Conservation (phyloP, 495 filamentous ascomycete species). For the Penicillium samsonianum region DNA sequence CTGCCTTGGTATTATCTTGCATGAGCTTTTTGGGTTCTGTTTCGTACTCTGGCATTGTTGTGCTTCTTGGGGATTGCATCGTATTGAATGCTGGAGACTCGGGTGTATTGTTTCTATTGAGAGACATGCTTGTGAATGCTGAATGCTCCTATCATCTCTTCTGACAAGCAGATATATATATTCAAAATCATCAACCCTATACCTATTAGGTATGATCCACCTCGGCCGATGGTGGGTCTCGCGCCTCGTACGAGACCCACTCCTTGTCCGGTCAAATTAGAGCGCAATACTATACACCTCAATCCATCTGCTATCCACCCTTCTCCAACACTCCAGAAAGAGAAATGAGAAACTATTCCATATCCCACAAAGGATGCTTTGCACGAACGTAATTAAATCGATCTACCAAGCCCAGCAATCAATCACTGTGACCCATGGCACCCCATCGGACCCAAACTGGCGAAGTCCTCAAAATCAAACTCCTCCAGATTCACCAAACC, state of each 20-base stretch:
- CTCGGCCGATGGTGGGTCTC: neutral
- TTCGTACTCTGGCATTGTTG: neutral
- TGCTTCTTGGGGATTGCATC: neutral
- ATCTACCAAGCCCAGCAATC: neutral
- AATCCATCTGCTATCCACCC: no score
- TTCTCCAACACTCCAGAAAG: no score
- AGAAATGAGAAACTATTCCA: no score
- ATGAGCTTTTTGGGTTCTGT: neutral
- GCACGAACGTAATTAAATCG: no score
- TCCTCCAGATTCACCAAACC: neutral
- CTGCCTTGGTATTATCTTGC: neutral
- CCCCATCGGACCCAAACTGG: neutral
- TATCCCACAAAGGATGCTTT: no score
- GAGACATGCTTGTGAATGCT: neutral
- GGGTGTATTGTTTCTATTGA: neutral
- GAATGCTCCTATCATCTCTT: neutral
- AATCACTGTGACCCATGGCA: neutral
- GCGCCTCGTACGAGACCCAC: neutral
- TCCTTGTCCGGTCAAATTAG: neutral
- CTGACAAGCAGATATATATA: neutral
- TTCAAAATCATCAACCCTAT: neutral
- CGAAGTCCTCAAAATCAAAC: neutral
- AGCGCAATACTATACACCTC: no score
- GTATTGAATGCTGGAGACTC: neutral
- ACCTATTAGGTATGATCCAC: no score